Evolutionary conservation across 139 green algal genomes (phyloP).

Genomic region (Tetraselmis striata): DNA sequence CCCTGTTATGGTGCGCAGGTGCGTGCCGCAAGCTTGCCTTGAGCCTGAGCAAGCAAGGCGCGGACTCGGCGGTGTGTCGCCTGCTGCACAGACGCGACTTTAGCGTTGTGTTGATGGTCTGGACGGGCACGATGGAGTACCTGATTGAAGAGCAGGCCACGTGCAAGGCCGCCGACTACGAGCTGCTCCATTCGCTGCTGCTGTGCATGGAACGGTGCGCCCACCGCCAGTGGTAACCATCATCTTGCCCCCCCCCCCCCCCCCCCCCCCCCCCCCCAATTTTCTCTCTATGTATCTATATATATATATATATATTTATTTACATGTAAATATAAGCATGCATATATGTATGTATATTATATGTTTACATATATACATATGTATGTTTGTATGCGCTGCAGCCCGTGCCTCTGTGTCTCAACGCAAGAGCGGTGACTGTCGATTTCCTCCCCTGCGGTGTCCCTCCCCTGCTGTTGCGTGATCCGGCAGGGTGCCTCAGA

Average conservation of each 20-base stretch:
- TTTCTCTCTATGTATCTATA: too few relatives aligned
- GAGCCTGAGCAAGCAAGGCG: neutral
- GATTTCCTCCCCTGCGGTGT: neutral
- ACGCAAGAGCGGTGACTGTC: too few relatives aligned
- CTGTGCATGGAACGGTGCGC: neutral
- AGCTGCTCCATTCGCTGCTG: neutral
- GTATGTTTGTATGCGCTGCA: too few relatives aligned
- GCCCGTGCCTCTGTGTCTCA: too few relatives aligned
- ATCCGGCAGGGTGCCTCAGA: neutral
- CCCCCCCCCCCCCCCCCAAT: too few relatives aligned
- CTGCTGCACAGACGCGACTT: neutral
- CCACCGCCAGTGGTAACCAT: too few relatives aligned
- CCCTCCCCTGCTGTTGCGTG: neutral
- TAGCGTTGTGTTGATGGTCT: neutral
- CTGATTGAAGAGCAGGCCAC: neutral
- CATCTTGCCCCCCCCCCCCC: too few relatives aligned
- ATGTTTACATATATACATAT: too few relatives aligned
- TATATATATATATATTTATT: too few relatives aligned
- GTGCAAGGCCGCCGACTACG: neutral
- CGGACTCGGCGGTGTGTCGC: neutral
- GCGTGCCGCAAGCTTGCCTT: neutral
- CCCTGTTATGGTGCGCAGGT: neutral
- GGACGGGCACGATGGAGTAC: neutral
- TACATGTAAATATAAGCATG: too few relatives aligned
- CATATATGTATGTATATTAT: too few relatives aligned